Conservation (phyloP, 176 grass and related monocot species). For the Musa schizocarpa region DNA sequence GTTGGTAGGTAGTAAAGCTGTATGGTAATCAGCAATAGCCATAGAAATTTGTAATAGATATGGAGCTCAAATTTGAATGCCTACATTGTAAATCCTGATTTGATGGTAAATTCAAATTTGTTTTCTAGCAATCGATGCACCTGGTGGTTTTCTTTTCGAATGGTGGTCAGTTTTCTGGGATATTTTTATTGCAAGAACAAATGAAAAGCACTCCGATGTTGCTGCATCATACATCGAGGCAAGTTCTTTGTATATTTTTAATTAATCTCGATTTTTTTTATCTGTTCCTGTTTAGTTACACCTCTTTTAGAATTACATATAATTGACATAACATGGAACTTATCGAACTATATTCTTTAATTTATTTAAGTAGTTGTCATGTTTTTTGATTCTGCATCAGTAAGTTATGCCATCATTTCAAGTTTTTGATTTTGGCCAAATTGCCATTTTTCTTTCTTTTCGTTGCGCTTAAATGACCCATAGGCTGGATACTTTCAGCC, state of each 20-base stretch:
- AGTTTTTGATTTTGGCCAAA: no score
- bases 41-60: background rate
- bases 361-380: no score
- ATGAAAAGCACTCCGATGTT: conserved; percentile 63
- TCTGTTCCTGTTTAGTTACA: no score
- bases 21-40: background rate
- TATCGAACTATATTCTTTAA: no score
- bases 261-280: background rate
- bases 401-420: no score
- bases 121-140: conserved; percentile 49
- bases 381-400: no score
- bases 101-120: background rate
- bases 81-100: background rate
- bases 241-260: background rate
- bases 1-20: conserved; percentile 40
- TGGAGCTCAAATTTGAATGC: conserved; percentile 5
- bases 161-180: conserved; percentile 89
- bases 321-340: no score
- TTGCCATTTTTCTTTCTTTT: no score
- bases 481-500: no score
- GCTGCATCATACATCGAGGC: conserved; percentile 57
- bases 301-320: no score
- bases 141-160: conserved; percentile 67
- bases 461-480: no score
- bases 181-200: conserved; percentile 72